Conservation (phyloP, 192 early-diverging fungal species). For the Entomortierella parvispora region DNA sequence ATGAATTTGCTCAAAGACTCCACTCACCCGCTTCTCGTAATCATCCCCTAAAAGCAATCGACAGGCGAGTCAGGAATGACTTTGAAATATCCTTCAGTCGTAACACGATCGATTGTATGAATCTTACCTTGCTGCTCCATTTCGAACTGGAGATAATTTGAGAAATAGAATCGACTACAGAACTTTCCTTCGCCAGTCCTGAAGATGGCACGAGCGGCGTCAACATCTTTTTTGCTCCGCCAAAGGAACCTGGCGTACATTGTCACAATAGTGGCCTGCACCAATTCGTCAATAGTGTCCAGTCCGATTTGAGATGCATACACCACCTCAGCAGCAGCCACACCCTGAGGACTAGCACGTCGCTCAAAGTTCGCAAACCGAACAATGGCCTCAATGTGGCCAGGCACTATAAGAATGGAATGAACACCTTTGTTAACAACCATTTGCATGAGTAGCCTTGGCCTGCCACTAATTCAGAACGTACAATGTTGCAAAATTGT, state of each 20-base stretch:
- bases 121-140: constrained; percentile 61
- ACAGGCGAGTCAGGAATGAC: not conserved
- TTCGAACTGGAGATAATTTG: constrained; percentile 72
- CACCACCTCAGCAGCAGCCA: constrained; percentile 46
- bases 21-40: constrained; percentile 53
- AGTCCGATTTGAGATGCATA: constrained; percentile 46
- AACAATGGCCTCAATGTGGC: constrained; percentile 70
- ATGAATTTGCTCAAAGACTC: constrained; percentile 62
- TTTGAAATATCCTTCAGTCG: not conserved
- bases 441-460: no score
- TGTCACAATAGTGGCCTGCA: constrained; percentile 64
- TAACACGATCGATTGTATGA: not conserved
- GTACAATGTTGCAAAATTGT: constrained; percentile 63
- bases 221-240: constrained; percentile 54
- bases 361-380: constrained; percentile 75
- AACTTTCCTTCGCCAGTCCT: constrained; percentile 53
- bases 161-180: constrained; percentile 65
- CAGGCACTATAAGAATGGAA: constrained; percentile 60
- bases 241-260: constrained; percentile 61
- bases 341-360: constrained; percentile 57
- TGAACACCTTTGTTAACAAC: not conserved
- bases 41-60: constrained; percentile 27
- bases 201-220: constrained; percentile 60
- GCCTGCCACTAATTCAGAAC: not conserved
- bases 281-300: constrained; percentile 53